phyloP scores from a whole-genome alignment of 23 red algal species.

The Cyanidium caldarium region DNA sequence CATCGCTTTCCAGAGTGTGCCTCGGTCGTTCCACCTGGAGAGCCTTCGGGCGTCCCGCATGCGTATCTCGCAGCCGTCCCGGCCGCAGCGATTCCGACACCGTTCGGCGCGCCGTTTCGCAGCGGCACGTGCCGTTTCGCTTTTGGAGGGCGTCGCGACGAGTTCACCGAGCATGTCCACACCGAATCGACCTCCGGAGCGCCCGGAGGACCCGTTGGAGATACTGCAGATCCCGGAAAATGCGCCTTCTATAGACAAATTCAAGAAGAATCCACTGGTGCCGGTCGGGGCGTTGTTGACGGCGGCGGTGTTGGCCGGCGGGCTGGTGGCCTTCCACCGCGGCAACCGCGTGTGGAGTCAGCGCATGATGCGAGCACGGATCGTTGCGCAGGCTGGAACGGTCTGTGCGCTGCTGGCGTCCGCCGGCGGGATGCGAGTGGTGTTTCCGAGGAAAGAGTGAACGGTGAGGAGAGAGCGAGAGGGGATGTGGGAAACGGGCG shows the following conservation, averaged over 20 bases:
- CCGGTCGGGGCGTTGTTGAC: slow-evolving; percentile 40
- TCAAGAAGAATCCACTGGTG: slow-evolving; percentile 55
- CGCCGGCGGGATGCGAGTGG: neutral
- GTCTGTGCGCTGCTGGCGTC: slow-evolving; percentile 22
- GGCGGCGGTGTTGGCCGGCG: slow-evolving; percentile 35
- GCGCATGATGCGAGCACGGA: slow-evolving; percentile 52
- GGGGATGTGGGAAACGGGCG: neutral
- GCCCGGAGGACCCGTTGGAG: too few species aligned
- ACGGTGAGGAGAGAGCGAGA: neutral
- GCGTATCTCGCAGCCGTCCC: too few species aligned
- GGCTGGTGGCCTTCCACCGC: slow-evolving; percentile 39
- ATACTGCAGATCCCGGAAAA: too few species aligned
- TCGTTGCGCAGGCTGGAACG: slow-evolving; percentile 52
- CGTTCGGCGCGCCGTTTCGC: too few species aligned
- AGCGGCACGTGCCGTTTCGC: too few species aligned
- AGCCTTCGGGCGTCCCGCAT: too few species aligned
- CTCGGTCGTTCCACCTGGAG: neutral
- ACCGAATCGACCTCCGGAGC: too few species aligned
- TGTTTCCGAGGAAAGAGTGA: neutral
- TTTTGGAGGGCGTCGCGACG: too few species aligned
- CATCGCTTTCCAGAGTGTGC: neutral
- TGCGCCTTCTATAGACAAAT: slow-evolving; percentile 1
- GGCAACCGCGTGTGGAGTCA: slow-evolving; percentile 47
- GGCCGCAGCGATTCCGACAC: too few species aligned
- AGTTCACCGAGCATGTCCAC: too few species aligned